phyloP scores from a whole-genome alignment of 495 filamentous ascomycete species.

The Aspergillus egyptiacus region DNA sequence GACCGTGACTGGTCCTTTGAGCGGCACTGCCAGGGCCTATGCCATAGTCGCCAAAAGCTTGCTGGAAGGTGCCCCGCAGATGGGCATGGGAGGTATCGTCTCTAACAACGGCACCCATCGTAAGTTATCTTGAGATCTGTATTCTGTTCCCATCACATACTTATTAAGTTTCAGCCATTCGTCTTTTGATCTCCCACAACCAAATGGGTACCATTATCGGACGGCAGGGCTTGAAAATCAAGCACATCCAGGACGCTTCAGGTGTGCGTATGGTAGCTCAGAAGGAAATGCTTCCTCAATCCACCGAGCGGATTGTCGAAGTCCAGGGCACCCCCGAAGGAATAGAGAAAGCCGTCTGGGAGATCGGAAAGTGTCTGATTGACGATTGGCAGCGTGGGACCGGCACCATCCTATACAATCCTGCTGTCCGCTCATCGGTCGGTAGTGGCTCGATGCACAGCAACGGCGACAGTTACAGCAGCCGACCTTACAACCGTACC shows the following conservation, averaged over 20 bases:
- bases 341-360: conserved; percentile 93
- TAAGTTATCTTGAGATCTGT: conserved; percentile 46
- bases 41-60: conserved; percentile 86
- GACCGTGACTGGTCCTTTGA: conserved; percentile 83
- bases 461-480: conserved; percentile 48
- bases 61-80: conserved; percentile 84
- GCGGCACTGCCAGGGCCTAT: conserved; percentile 84
- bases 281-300: conserved; percentile 99
- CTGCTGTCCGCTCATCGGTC: conserved; percentile 75
- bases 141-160: conserved; percentile 7
- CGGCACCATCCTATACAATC: conserved; percentile 95
- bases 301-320: conserved; percentile 97
- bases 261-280: conserved; percentile 98
- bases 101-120: conserved; percentile 85
- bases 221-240: conserved; percentile 93
- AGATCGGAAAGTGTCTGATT: conserved; percentile 96
- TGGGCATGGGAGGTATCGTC: conserved; percentile 89
- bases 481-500: conserved; percentile 80
- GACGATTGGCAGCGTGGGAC: conserved; percentile 96
- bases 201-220: conserved; percentile 99
- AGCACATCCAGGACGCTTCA: conserved; percentile 96
- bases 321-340: conserved; percentile 89
- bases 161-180: conserved; percentile 65
- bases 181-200: conserved; percentile 96
- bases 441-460: conserved; percentile 19